Base-by-base conservation (phyloP, 2,329 filamentous ascomycete species). In the Cladophialophora carrionii region DNA sequence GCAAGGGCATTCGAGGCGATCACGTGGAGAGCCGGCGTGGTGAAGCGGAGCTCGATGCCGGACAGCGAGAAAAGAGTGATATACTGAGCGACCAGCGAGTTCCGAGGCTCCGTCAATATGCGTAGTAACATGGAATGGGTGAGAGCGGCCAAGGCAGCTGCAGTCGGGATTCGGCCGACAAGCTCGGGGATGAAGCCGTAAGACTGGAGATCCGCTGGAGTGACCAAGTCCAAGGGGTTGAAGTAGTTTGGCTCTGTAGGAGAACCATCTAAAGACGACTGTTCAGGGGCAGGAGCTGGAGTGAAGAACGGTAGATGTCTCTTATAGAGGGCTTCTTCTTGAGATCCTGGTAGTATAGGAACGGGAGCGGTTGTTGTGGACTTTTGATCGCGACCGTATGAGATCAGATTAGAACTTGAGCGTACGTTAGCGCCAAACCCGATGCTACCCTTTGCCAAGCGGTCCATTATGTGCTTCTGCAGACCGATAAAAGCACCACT, bases 121-220 rank as follows among this genome's bases (percentile, higher is more conserved):
- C 93, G 88, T 59, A 94, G 87, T 12, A 99, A 86, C 65, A 87
- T 80, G 20, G 84, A 79, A 68, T 87, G 82, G 61, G 85, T 84
- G 0, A 99, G 83, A 0, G 92, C 88, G 14, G 91, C 89, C 0
- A 99, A 85, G 0, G 95, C 91, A 66, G 92, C 92, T 56, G 92
- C 90, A 64, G 96, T 91, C 59, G 96, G 94, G 55, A 99, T 87
- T 20, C 95, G 90, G n/a, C 95, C 95, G 60, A 98, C 90, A n/a
- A 97, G 83, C 78, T 97, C 93, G 0, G 93, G 93, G 61, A 97
- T 97, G 74, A 97, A 91, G 14, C 93, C 94, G 73, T 92, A 97
- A 51, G 84, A 85, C 76, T 96, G 91, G 1, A 96, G 81, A 72
- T 96, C 90, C 10, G 85, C 82, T 1, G 91, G 90, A 3, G 87